Evolutionary conservation across 768 basidiomycete species (phyloP).

Genomic region (Rhodotorula graminis): DNA sequence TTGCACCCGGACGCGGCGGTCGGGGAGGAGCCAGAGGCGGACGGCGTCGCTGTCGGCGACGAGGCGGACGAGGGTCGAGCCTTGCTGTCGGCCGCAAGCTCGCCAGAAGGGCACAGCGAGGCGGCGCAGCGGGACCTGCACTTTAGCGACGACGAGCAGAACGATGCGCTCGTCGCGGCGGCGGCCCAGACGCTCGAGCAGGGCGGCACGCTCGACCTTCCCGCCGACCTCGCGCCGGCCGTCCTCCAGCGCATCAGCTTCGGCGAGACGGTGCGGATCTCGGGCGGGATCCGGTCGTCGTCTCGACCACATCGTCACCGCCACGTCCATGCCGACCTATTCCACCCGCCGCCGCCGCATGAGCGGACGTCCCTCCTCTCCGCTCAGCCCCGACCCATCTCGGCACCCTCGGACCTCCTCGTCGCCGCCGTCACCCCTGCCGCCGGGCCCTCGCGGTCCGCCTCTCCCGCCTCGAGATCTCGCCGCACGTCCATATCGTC

Average conservation of each 20-base stretch:
- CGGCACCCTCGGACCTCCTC: slow-evolving; percentile 10
- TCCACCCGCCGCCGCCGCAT: neutral
- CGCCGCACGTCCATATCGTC: neutral
- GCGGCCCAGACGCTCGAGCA: neutral
- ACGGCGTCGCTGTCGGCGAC: neutral
- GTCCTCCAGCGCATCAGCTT: slow-evolving; percentile 24
- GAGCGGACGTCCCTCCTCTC: slow-evolving; percentile 3
- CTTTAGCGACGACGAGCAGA: neutral
- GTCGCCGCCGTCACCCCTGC: slow-evolving; percentile 12
- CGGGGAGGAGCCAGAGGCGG: neutral
- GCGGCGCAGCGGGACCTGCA: neutral
- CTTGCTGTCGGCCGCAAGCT: neutral
- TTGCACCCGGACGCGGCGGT: neutral
- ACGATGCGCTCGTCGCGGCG: neutral
- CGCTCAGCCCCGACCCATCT: neutral
- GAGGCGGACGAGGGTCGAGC: slow-evolving; percentile 14
- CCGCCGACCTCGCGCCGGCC: neutral
- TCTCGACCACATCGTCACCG: slow-evolving; percentile 11
- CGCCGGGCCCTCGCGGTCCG: slow-evolving; percentile 5
- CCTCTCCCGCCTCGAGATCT: slow-evolving; percentile 1
- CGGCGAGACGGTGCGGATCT: slow-evolving; percentile 25
- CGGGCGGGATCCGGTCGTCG: neutral
- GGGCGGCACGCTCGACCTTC: neutral
- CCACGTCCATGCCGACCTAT: neutral
- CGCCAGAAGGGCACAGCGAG: neutral